phyloP scores from a whole-genome alignment of 192 early-diverging fungal species.

The Coemansia sp. region DNA sequence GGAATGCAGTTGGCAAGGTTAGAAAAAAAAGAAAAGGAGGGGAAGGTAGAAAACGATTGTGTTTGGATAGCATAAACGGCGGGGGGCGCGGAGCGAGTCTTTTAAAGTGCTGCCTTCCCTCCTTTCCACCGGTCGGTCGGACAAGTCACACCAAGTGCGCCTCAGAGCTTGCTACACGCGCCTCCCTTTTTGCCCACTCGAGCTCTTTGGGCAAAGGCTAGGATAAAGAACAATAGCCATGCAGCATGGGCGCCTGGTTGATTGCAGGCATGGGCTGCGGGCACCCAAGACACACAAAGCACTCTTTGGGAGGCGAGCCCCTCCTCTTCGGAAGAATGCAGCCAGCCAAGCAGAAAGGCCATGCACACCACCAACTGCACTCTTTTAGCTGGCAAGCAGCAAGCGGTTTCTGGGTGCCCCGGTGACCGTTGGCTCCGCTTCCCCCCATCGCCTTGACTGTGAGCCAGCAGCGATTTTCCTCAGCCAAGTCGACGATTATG shows the following conservation, averaged over 20 bases:
- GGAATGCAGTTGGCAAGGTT: background rate
- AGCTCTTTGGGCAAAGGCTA: background rate
- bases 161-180: background rate
- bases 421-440: background rate
- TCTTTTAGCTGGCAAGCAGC: background rate
- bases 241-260: background rate
- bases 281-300: slow-evolving; percentile 1
- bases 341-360: background rate
- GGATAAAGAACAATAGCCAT: slow-evolving; percentile 16
- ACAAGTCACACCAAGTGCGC: slow-evolving; percentile 1
- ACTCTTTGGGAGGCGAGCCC: background rate
- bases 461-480: too few species aligned
- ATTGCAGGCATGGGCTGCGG: background rate
- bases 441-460: background rate
- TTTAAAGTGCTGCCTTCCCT: background rate
- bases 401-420: background rate
- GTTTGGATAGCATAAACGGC: slow-evolving; percentile 2
- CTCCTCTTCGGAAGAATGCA: background rate
- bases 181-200: background rate
- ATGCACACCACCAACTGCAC: background rate
- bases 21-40: background rate
- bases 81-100: slow-evolving; percentile 1
- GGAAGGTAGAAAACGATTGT: slow-evolving; percentile 13
- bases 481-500: background rate
- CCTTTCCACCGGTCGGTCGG: background rate